A percentile compares a stretch with the other conserved stretches of the same genome.
These are phyloP conservation scores for Cryptomeria japonica DNA, from an alignment of 75 land plant species.

Conservation along the genomic window DNA sequence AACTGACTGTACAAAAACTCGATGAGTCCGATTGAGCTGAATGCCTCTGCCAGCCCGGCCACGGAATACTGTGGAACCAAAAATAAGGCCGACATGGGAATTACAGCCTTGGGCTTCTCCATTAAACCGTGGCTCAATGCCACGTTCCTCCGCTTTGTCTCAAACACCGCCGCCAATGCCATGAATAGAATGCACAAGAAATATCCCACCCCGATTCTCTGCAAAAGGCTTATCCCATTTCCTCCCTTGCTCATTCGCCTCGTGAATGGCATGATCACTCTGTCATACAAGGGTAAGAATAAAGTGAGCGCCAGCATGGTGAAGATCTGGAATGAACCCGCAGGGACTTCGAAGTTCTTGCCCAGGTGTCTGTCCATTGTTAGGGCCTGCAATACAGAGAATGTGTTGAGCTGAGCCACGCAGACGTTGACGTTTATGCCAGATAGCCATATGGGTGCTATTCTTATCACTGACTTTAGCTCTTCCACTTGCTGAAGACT, in stretches of 20 bases:
- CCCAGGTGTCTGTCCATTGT: slow-evolving; percentile 43
- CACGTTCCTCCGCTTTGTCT: slow-evolving; percentile 23
- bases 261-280: slow-evolving; percentile 39
- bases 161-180: slow-evolving; percentile 48
- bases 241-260: slow-evolving; percentile 15
- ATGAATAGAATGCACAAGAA: slow-evolving; percentile 37
- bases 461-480: slow-evolving; percentile 22
- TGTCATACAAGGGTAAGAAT: slow-evolving; percentile 70
- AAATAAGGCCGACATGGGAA: slow-evolving; percentile 34
- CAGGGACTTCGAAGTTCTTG: slow-evolving; percentile 37
- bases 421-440: slow-evolving; percentile 60
- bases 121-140: slow-evolving; percentile 17
- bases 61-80: slow-evolving; percentile 64
- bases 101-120: not conserved
- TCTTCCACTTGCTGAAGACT: no score
- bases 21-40: slow-evolving; percentile 59
- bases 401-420: slow-evolving; percentile 64
- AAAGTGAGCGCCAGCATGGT: slow-evolving; percentile 37
- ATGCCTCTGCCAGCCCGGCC: slow-evolving; percentile 67
- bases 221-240: slow-evolving; percentile 58
- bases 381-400: slow-evolving; percentile 47
- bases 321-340: slow-evolving; percentile 53
- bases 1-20: slow-evolving; percentile 81
- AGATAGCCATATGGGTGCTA: slow-evolving; percentile 75
- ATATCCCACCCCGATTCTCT: slow-evolving; percentile 56